Percentiles rank a stretch among this genome's conserved stretches.
Evolutionary conservation across 495 filamentous ascomycete genomes (phyloP).

Genomic region (Penicillium cataractarum): DNA sequence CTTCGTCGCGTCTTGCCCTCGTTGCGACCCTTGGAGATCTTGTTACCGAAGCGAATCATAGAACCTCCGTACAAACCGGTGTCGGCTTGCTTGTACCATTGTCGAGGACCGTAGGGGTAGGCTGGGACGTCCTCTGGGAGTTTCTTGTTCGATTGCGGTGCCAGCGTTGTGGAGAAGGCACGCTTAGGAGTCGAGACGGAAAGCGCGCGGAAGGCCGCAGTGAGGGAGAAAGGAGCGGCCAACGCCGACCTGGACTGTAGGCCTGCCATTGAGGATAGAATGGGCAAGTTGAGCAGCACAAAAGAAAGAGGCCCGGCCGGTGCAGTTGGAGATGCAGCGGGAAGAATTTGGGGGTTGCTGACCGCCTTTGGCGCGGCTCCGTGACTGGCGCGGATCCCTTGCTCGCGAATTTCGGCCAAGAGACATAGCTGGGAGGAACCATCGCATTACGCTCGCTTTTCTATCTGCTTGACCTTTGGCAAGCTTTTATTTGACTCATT

Average conservation of each 20-base stretch:
- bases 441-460: constrained; percentile 22
- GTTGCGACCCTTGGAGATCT: constrained; percentile 70
- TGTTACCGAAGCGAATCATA: constrained; percentile 89
- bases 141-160: constrained; percentile 37
- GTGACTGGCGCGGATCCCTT: constrained; percentile 40
- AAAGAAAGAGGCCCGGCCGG: neutral
- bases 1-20: constrained; percentile 80
- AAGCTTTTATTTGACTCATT: constrained; percentile 11
- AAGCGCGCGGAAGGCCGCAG: constrained; percentile 46
- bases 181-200: constrained; percentile 46
- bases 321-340: constrained; percentile 15
- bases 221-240: constrained; percentile 43
- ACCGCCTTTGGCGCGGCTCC: constrained; percentile 43
- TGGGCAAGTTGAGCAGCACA: constrained; percentile 5
- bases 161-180: constrained; percentile 45
- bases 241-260: constrained; percentile 36
- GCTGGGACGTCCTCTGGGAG: constrained; percentile 59
- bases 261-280: constrained; percentile 35
- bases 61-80: constrained; percentile 79
- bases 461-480: constrained; percentile 15
- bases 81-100: constrained; percentile 84
- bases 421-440: constrained; percentile 25
- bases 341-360: constrained; percentile 46
- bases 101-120: constrained; percentile 84
- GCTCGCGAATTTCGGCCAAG: constrained; percentile 45